Conservation (phyloP, 148 eudicot species). For the Simmondsia chinensis region DNA sequence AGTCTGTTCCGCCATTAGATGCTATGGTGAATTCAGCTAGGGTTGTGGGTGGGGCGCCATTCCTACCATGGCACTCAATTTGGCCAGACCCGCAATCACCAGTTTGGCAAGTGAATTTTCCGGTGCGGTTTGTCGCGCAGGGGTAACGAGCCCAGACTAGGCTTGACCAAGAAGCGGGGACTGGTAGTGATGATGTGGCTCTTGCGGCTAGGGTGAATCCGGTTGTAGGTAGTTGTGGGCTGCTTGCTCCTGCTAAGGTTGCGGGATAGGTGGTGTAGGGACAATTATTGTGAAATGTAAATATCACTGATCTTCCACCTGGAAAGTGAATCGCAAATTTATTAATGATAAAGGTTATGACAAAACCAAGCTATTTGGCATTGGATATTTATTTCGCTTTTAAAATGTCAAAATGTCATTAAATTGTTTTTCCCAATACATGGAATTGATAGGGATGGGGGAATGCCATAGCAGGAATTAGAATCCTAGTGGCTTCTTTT, state of each 20-base stretch:
- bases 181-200: constrained; percentile 11
- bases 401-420: too few species aligned
- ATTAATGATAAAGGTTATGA: too few species aligned
- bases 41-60: constrained; percentile 38
- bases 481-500: too few species aligned
- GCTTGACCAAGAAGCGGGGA: constrained; percentile 39
- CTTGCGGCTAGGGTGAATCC: constrained; percentile 25
- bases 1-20: constrained; percentile 18
- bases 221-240: constrained; percentile 20
- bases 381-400: too few species aligned
- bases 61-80: constrained; percentile 26
- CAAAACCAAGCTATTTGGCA: too few species aligned
- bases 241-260: constrained; percentile 24
- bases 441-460: too few species aligned
- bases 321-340: too few species aligned
- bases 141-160: constrained; percentile 41
- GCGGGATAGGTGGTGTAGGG: constrained; percentile 48
- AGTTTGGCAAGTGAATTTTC: constrained; percentile 19
- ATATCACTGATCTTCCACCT: too few species aligned
- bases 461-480: too few species aligned
- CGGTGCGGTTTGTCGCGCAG: constrained; percentile 12
- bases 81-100: constrained; percentile 42
- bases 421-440: too few species aligned
- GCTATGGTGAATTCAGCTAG: constrained; percentile 30
- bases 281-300: constrained; percentile 37